These are phyloP conservation scores for Eucalyptus pauciflora DNA, from an alignment of 345 rosid species.

Conservation along the genomic window DNA sequence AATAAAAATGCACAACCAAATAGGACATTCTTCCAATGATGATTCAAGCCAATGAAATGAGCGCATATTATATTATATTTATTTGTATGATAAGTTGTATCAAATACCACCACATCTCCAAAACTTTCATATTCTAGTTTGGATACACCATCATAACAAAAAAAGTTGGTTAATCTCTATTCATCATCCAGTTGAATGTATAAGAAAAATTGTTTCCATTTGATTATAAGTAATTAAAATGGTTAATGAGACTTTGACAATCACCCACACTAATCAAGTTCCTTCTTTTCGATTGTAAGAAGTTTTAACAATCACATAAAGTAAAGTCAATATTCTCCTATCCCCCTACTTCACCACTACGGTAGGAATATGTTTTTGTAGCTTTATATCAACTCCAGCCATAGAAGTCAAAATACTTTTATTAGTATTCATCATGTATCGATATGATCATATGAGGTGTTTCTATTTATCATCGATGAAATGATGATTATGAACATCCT, in stretches of 20 bases:
- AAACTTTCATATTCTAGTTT: fast-evolving
- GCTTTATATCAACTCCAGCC: fast-evolving
- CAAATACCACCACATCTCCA: fast-evolving
- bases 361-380: fast-evolving
- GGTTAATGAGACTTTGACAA: too few species aligned
- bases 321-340: fast-evolving
- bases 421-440: fast-evolving
- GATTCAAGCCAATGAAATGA: fast-evolving
- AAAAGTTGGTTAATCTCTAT: fast-evolving
- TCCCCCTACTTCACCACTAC: too few species aligned
- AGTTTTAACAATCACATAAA: too few species aligned
- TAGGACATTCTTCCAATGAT: fast-evolving
- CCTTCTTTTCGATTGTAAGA: fast-evolving
- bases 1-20: too few species aligned
- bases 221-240: too few species aligned
- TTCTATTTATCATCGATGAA: too few species aligned
- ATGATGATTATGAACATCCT: fast-evolving
- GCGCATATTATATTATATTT: too few species aligned
- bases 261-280: fast-evolving
- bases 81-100: too few species aligned
- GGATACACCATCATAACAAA: fast-evolving
- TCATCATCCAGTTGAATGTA: fast-evolving
- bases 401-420: too few species aligned
- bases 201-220: too few species aligned
- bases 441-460: fast-evolving